These are phyloP conservation scores for Pulicaria dysenterica DNA, from an alignment of 129 eudicot species.

Conservation along the genomic window DNA sequence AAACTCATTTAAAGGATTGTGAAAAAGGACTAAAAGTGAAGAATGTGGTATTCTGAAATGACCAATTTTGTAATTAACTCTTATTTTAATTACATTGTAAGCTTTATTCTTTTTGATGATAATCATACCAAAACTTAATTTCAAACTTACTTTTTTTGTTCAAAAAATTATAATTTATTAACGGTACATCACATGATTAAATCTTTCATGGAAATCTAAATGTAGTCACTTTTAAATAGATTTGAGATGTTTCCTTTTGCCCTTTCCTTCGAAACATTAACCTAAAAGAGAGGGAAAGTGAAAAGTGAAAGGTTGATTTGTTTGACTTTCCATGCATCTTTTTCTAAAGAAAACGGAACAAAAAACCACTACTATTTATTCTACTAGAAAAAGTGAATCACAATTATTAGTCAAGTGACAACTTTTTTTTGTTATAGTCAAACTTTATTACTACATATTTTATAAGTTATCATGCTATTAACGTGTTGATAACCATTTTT, in stretches of 20 bases:
- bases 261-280: slow-evolving; percentile 18
- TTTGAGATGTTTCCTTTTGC: slow-evolving; percentile 1
- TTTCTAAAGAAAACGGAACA: slow-evolving; percentile 13
- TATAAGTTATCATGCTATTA: not conserved
- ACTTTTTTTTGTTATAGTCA: slow-evolving; percentile 21
- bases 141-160: too few relatives aligned
- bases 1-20: too few relatives aligned
- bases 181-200: too few relatives aligned
- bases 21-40: too few relatives aligned
- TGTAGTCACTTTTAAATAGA: not conserved
- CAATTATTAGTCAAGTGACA: slow-evolving; percentile 1
- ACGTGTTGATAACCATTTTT: not conserved
- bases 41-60: too few relatives aligned
- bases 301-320: slow-evolving; percentile 12
- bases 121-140: too few relatives aligned
- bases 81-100: too few relatives aligned
- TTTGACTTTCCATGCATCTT: slow-evolving; percentile 28
- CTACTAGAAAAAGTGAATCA: not conserved
- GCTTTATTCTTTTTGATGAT: too few relatives aligned
- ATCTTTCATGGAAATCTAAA: too few relatives aligned
- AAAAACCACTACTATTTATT: slow-evolving; percentile 10
- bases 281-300: slow-evolving; percentile 7
- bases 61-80: too few relatives aligned
- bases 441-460: slow-evolving; percentile 1
- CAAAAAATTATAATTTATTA: too few relatives aligned